Evolutionary conservation across 2,329 filamentous ascomycete species (phyloP), one percentile per base, ranked within the genome.

Genomic region (Escovopsis weberi): DNA sequence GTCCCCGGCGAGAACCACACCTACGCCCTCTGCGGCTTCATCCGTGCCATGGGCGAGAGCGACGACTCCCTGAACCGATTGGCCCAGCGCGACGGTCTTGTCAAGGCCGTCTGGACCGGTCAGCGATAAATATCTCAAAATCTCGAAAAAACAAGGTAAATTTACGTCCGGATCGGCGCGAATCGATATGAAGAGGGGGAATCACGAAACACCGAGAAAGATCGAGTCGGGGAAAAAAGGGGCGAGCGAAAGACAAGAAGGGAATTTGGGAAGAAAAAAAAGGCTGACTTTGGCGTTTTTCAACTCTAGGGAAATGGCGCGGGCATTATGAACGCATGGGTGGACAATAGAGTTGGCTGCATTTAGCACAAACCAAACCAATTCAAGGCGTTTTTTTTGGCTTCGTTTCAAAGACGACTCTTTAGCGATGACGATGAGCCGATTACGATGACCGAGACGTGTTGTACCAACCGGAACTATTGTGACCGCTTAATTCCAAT

Each of bases 21-120:
- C 64, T 98, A 94, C 67, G 89, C 91, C 58, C 83, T 98, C 54
- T 94, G 84, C 74, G 91, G 91, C 53, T 98, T 96, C 74, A 85
- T 98, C 61, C 83, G 91, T 59, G 85, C 88, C 59, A 91, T 94
- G 80, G 91, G 91, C 65, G 93, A 98, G 85, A 82, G 80, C 68
- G 91, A 98, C 67, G 91, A 98, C 72, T 78, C 84, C 60, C 69
- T 98, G 63, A 98, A 98, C 83, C 76, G 91, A 63, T 77, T 98
- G 62, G 76, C 88, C 56, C 91, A 98, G 79, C 80, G 85, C 57
- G 93, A 98, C 66, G 91, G 91, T 55, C 84, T 94, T 69, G 68
- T 98, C 68, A 96, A 96, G 85, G 84, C 70, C 66, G 91, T 98
- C 66, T 98, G 91, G 91, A 85, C 78, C 71, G 83, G 78, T 53